Evolutionary conservation across 352 stramenopile species (phyloP).

Genomic region (Phytophthora aleatoria): DNA sequence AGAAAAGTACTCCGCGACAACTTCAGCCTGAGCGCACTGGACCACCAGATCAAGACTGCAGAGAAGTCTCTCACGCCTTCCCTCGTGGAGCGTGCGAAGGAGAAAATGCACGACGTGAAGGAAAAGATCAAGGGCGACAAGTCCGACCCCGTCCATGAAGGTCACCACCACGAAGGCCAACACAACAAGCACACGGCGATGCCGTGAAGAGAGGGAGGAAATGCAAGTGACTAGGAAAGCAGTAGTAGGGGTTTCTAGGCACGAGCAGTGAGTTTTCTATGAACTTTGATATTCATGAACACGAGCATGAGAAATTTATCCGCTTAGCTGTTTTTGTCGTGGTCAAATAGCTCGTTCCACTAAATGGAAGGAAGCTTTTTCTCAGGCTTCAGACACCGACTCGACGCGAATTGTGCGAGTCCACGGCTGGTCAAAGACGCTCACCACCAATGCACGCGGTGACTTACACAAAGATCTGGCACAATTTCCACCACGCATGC

Average conservation of each 20-base stretch:
- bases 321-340: background rate
- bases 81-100: conserved; percentile 35
- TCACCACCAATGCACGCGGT: conserved; percentile 11
- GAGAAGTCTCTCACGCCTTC: conserved; percentile 35
- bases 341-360: background rate
- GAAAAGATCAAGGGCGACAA: conserved; percentile 37
- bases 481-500: conserved; percentile 15
- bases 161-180: conserved; percentile 10
- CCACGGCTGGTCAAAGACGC: conserved; percentile 29
- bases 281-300: background rate
- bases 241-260: conserved; percentile 3
- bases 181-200: conserved; percentile 6
- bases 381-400: conserved; percentile 1
- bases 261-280: background rate
- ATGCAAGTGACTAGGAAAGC: background rate
- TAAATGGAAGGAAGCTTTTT: background rate
- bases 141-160: conserved; percentile 11
- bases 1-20: conserved; percentile 28
- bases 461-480: conserved; percentile 6
- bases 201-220: background rate
- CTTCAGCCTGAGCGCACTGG: conserved; percentile 27
- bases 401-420: conserved; percentile 15
- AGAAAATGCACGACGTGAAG: conserved; percentile 35
- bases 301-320: no score
- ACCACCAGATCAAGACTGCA: conserved; percentile 27